Percentiles rank a stretch among this genome's conserved stretches.
Evolutionary conservation across 495 filamentous ascomycete species (phyloP).

Genomic region (Penicillium crystallinum): DNA sequence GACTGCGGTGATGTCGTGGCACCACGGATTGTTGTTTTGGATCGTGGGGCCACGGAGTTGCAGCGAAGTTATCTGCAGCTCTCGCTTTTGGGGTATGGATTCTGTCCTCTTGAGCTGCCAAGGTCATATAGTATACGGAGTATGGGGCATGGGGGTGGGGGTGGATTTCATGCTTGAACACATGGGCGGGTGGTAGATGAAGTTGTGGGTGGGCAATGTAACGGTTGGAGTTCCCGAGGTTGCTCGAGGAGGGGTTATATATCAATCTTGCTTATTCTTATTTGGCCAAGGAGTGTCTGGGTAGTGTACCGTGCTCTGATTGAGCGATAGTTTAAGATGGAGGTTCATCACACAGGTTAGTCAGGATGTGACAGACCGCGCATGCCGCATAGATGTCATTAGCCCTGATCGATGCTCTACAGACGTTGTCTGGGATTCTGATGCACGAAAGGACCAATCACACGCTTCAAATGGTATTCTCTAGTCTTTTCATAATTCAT

Average conservation of each 20-base stretch:
- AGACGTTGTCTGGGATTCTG: not conserved
- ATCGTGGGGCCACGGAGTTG: constrained; percentile 18
- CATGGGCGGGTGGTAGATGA: constrained; percentile 12
- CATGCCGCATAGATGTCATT: not conserved
- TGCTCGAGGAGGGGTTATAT: not conserved
- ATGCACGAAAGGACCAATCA: not conserved
- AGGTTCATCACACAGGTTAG: not conserved
- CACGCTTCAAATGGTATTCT: constrained; percentile 36
- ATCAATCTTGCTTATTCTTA: not conserved
- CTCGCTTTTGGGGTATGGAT: constrained; percentile 13
- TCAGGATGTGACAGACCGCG: not conserved
- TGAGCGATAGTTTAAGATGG: not conserved
- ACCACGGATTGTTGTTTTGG: constrained; percentile 24
- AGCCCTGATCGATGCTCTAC: not conserved
- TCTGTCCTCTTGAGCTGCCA: not conserved
- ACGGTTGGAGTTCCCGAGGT: not conserved
- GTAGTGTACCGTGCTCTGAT: not conserved
- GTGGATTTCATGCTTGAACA: constrained; percentile 9
- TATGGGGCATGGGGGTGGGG: not conserved
- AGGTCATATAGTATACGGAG: not conserved
- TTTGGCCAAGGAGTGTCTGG: not conserved
- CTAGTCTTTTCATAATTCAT: constrained; percentile 48
- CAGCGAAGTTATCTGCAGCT: constrained; percentile 19
- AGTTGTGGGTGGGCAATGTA: not conserved
- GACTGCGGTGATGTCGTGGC: constrained; percentile 38